Base-by-base conservation (phyloP, 78 protist species). In the Chrysochromulina tobinii region DNA sequence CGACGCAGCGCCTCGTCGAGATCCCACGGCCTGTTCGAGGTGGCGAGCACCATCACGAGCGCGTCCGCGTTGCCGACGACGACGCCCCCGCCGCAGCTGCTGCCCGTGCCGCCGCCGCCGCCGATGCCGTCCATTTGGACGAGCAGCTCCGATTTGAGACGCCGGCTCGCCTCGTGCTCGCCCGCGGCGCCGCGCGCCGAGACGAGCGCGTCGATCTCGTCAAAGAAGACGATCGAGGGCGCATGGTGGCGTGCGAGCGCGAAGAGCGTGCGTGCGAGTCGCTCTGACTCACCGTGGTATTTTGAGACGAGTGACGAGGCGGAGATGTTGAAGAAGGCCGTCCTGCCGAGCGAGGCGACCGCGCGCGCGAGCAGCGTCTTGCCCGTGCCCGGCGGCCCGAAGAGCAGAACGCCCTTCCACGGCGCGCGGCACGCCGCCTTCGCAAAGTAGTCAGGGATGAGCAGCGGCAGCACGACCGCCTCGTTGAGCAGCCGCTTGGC, bases 391-490 rank as follows among this genome's bases (percentile, higher is more conserved):
- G 94, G 94, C 59, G 94, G 94, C 11, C 98, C 98, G 77, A 59
- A 94, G 23, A 97, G 89, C 38, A 97, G 94, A 8, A 97, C 83
- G 81, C 97, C 98, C 55, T 81, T 94, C 98, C 98, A 97, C 6
- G 98, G 98, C 77, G 69, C 9, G 27, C 92, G 93, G 64, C 64
- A 59, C 64, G 64, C 0, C 64, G 7, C 64, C 64, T 12, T 12
- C 12, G 23, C 64, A 59, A 38, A 38, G 38, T 38, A 38, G 38
- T 12, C 64, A 14, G 79, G 79, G 15, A 69, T 69, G 79, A 69
- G 53, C 87, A 92, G 0, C 18, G 94, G 94, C 90, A 58, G 69
- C 38, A 83, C 81, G 12, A 87, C 91, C 55, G 68, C 51, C 61
- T 92, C 94, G 38, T 86, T 59, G 59, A 92, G 68, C 38, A 64